Evolutionary conservation across 495 filamentous ascomycete species (phyloP), one percentile per base, ranked within the genome.

Genomic region (Daldinia loculata): DNA sequence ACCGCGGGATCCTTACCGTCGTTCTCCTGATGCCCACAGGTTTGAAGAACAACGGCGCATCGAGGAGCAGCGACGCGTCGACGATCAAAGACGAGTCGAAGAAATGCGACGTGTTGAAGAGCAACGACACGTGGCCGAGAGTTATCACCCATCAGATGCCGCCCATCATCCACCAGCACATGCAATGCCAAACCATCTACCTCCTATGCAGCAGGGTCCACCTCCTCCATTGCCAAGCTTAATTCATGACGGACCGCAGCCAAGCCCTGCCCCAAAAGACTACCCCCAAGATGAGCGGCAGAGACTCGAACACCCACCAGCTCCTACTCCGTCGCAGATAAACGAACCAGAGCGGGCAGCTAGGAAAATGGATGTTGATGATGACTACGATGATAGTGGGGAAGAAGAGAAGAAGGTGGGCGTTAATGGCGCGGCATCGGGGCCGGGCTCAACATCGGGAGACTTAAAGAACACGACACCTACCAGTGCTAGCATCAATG

Each of bases 351-450:
- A 99, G 81, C 87, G 94, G 12, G 92, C 95, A 6, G 91, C 92
- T 36, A 87, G 95, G 8, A 95, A 97, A 78, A 96, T 99, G 90
- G 95, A 98, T 24, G 91, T 98, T 48, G 95, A 99, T 76, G 95
- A 99, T 78, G 89, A 97, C 67, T 97, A 99, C 68, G 87, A 90
- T 71, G 95, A 97, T 78, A 94, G 96, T 70, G 93, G 92, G 30
- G 94, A 97, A 68, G 90, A 97, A 55, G 94, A 97, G 80, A 88
- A 90, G 75, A 89, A 87, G 65, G 81, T 81, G 3, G 83, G 81
- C 11, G 72, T 80, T 63, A 61, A 63, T n/a, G 75, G 75, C 17
- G 74, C 77, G 11, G 71, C 70, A 7, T 79, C 80, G n/a, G 76
- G 72, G 15, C 72, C 81, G 19, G 70, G 75, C 26, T 80, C 81